phyloP scores from a whole-genome alignment of 345 rosid genomes.

The Sisymbrium irio region DNA sequence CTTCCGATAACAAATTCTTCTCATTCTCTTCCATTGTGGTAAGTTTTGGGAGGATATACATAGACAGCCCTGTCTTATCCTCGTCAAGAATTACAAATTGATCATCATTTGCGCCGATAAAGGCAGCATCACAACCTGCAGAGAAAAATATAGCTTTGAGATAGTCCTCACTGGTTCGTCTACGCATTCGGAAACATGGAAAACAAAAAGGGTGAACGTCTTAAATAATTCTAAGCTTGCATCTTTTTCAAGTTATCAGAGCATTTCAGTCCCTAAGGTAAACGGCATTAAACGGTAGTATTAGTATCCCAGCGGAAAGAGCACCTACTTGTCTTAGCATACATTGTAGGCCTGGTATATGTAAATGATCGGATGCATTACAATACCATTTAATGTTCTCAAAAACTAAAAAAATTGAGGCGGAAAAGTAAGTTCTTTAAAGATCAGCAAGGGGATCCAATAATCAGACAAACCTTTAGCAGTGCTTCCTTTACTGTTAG shows the following conservation, averaged over 20 bases:
- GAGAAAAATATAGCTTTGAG: slow-evolving; percentile 1
- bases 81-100: slow-evolving; percentile 94
- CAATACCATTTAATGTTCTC: background rate
- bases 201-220: slow-evolving; percentile 10
- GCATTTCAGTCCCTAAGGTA: slow-evolving; percentile 2
- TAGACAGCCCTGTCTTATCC: slow-evolving; percentile 78
- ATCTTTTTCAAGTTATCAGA: slow-evolving; percentile 2
- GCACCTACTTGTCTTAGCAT: slow-evolving; percentile 22
- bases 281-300: slow-evolving; percentile 11
- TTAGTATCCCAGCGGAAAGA: slow-evolving; percentile 6
- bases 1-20: slow-evolving; percentile 55
- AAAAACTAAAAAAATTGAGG: background rate
- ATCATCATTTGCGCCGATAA: slow-evolving; percentile 77
- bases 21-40: slow-evolving; percentile 56
- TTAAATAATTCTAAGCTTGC: slow-evolving; percentile 5
- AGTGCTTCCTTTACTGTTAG: slow-evolving; percentile 74
- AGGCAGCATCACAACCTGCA: slow-evolving; percentile 89
- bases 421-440: background rate
- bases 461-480: slow-evolving; percentile 59
- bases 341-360: background rate
- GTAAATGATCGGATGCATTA: slow-evolving; percentile 1
- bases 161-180: background rate
- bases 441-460: slow-evolving; percentile 9
- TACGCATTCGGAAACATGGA: background rate
- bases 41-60: slow-evolving; percentile 73